Conservation (phyloP, 1,139 yeast species). For the Debaryomyces udenii region DNA sequence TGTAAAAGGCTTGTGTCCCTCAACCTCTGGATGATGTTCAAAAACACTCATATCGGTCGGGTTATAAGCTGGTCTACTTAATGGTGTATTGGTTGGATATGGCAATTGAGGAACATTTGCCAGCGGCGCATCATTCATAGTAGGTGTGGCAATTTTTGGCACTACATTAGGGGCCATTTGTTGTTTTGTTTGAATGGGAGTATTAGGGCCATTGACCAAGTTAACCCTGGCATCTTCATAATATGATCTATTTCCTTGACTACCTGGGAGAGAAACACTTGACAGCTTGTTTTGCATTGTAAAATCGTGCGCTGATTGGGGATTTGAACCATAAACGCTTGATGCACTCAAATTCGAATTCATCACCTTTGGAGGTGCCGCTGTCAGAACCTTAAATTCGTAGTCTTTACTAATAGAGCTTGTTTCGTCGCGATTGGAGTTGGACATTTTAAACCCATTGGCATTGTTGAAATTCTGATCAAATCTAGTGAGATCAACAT, state of each 20-base stretch:
- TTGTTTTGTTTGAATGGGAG: slow-evolving; percentile 32
- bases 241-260: slow-evolving; percentile 17
- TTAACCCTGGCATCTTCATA: slow-evolving; percentile 26
- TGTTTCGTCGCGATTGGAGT: slow-evolving; percentile 8
- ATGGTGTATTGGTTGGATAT: slow-evolving; percentile 23
- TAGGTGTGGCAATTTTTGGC: slow-evolving; percentile 34
- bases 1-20: slow-evolving; percentile 52
- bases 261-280: slow-evolving; percentile 7
- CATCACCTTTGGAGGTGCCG: slow-evolving; percentile 3
- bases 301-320: slow-evolving; percentile 40
- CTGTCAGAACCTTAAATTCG: slow-evolving; percentile 24
- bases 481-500: slow-evolving; percentile 19
- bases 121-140: slow-evolving; percentile 27
- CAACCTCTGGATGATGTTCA: slow-evolving; percentile 51
- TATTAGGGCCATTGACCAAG: slow-evolving; percentile 35
- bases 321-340: slow-evolving; percentile 36
- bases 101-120: slow-evolving; percentile 24
- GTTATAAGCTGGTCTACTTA: slow-evolving; percentile 23
- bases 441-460: slow-evolving; percentile 4
- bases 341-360: slow-evolving; percentile 20
- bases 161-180: slow-evolving; percentile 39
- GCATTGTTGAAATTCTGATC: slow-evolving; percentile 20
- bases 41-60: slow-evolving; percentile 33
- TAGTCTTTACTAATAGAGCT: slow-evolving; percentile 33
- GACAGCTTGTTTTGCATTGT: slow-evolving; percentile 24